These are phyloP conservation scores for Tephrocybe sp. DNA, from an alignment of 768 basidiomycete genomes.

Conservation along the genomic window DNA sequence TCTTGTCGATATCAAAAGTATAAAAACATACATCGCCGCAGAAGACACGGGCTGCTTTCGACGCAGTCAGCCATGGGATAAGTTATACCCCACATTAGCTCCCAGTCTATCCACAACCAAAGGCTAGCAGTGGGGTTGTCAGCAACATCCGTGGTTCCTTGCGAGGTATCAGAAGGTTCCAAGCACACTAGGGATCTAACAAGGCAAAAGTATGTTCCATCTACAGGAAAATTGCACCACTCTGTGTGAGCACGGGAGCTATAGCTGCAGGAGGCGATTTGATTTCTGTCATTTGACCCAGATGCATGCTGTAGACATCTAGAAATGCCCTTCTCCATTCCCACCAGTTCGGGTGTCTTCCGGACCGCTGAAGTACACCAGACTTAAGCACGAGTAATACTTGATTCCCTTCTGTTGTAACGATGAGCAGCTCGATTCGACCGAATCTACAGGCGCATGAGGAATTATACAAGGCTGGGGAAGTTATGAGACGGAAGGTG, in stretches of 20 bases:
- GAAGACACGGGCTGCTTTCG: slow-evolving; percentile 25
- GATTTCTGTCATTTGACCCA: background rate
- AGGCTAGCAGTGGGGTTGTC: slow-evolving; percentile 18
- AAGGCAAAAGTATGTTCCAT: background rate
- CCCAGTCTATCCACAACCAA: slow-evolving; percentile 42
- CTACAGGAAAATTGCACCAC: background rate
- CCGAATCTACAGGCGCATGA: slow-evolving; percentile 34
- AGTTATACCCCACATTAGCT: slow-evolving; percentile 43
- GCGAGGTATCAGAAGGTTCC: background rate
- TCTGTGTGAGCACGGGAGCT: background rate
- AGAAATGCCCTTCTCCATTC: too few relatives aligned
- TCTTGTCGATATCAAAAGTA: slow-evolving; percentile 33
- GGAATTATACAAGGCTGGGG: slow-evolving; percentile 41
- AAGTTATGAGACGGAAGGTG: slow-evolving; percentile 36
- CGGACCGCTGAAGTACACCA: background rate
- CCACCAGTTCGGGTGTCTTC: background rate
- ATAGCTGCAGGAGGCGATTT: too few relatives aligned
- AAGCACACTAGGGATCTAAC: background rate
- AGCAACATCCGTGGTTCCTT: slow-evolving; percentile 17
- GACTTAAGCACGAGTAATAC: too few relatives aligned
- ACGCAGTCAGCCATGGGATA: slow-evolving; percentile 39
- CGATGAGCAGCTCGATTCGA: slow-evolving; percentile 21
- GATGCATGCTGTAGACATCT: too few relatives aligned
- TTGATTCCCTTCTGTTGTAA: background rate
- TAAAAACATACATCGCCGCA: too few relatives aligned